Evolutionary conservation across 2,329 filamentous ascomycete species (phyloP), one percentile per base, ranked within the genome.

Genomic region (Aaosphaeria arxii): DNA sequence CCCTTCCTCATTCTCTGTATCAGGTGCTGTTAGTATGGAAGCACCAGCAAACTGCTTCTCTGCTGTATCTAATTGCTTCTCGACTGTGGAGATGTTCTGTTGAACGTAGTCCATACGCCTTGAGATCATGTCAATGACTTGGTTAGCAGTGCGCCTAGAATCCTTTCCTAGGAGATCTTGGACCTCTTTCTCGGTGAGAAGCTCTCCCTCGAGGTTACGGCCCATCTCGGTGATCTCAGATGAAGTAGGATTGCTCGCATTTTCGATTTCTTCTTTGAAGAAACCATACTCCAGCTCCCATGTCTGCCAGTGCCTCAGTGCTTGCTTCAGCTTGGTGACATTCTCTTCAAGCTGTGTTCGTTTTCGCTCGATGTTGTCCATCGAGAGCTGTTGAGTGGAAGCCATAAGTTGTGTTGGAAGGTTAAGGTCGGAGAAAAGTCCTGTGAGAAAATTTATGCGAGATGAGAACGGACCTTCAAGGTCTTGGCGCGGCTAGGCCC

Each of bases 231-330:
- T 52, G 59, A 71, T 63, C 11, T 69, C 50, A 6, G 50, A 45
- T 3, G 61, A 50, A 6, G 61, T 60, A 5, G 65, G 57, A 32
- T 57, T 53, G n/a, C 50, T 44, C 43, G 56, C 63, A 43, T 43
- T 76, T 45, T 83, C 72, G 30, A 97, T 81, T 61, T 95, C 89
- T 66, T 95, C 89, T 66, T 88, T 91, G 52, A 97, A 78, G 28
- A 86, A 83, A 65, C 96, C 89, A 70, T 97, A 97, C 68, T 97
- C 92, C 42, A 88, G 84, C 67, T 95, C 91, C 82, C 89, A 95
- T 46, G 85, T 86, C 55, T 89, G 87, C 92, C 92, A 99, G 73
- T 95, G 87, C 53, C 85, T 84, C 45, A 97, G 78, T 5, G 88
- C 85, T 61, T 87, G 83, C 47, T 83, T 83, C 17, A 97, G 80